Evolutionary conservation across 2,329 filamentous ascomycete genomes (phyloP), one percentile per base, ranked within the genome.

Genomic region (Fusarium albidum): DNA sequence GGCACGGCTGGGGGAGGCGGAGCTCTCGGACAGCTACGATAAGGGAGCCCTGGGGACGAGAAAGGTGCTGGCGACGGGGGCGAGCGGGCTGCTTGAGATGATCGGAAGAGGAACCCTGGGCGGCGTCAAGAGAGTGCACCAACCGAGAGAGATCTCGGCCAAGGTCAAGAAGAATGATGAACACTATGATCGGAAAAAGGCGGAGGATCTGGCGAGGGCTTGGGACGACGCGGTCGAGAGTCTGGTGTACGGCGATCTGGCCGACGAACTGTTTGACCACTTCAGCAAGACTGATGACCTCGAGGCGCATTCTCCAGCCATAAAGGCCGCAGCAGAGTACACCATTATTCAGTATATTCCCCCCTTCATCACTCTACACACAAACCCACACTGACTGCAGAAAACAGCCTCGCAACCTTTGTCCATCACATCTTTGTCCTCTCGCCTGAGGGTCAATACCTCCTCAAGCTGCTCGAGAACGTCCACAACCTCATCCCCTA

Each of bases 21-120:
- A 91, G 43, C 76, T 94, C 27, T 92, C 88, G 2, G 90, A 94
- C 71, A 92, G 88, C 69, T 94, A 92, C 66, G 90, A 94, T 70
- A 92, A 92, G 71, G 90, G 88, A 12, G 80, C 85, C 1, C 74
- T 94, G 61, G 90, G 90, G 1, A 86, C 87, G 53, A 80, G 90
- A 44, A 92, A 92, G 74, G 90, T 88, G 15, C 73, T 94, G 41
- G 84, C 90, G 1, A 91, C 90, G 7, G 89, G 87, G 0, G 80
- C 86, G 9, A 88, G 88, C 29, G 83, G 85, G 7, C 71, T 93
- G 50, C 78, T 91, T 47, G 90, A 92, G 72, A 85, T 87, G 67
- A 75, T 90, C 11, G 85, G 84, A 1, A 77, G 89, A 55, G 90
- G 87, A 7, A 77, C 83, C 28, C 72, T 92, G 12, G 88, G 84